Evolutionary conservation across 257 asterid genomes (phyloP).

Genomic region (Craterostigma plantagineum): DNA sequence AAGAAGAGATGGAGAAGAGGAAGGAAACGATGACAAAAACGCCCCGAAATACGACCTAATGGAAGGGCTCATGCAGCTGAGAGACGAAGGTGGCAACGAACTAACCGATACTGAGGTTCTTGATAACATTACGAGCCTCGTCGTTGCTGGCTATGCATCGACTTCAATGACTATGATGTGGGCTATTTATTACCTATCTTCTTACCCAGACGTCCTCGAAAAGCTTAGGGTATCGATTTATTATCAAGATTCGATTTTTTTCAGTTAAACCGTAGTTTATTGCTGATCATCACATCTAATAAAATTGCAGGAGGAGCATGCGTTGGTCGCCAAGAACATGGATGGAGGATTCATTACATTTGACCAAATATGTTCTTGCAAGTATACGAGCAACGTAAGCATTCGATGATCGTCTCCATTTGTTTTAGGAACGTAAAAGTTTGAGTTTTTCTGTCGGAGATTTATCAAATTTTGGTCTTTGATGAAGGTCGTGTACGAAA

Average conservation of each 20-base stretch:
- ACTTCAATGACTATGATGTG: conserved; percentile 28
- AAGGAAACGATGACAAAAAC: conserved; percentile 7
- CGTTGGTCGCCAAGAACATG: conserved; percentile 14
- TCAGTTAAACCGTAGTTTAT: too few species aligned
- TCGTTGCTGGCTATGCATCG: conserved; percentile 24
- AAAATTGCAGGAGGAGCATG: conserved; percentile 31
- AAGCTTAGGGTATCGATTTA: conserved; percentile 18
- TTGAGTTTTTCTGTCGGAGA: too few species aligned
- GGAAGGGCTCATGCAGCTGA: conserved; percentile 25
- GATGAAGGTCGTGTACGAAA: conserved; percentile 41
- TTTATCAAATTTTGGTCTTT: not conserved
- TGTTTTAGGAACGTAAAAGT: too few species aligned
- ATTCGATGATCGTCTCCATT: not conserved
- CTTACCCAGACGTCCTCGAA: conserved; percentile 21
- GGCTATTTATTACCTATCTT: conserved; percentile 25
- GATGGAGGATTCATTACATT: conserved; percentile 26
- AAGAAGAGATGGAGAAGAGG: conserved; percentile 30
- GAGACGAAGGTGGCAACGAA: conserved; percentile 19
- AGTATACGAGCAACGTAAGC: conserved; percentile 30
- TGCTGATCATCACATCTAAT: not conserved
- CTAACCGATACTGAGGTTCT: conserved; percentile 23
- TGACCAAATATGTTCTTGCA: conserved; percentile 22
- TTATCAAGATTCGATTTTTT: too few species aligned
- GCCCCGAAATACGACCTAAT: conserved; percentile 14
- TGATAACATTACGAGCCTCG: conserved; percentile 26